Conservation (phyloP, 2,329 filamentous ascomycete genomes). For the Macrophomina phaseolina region DNA sequence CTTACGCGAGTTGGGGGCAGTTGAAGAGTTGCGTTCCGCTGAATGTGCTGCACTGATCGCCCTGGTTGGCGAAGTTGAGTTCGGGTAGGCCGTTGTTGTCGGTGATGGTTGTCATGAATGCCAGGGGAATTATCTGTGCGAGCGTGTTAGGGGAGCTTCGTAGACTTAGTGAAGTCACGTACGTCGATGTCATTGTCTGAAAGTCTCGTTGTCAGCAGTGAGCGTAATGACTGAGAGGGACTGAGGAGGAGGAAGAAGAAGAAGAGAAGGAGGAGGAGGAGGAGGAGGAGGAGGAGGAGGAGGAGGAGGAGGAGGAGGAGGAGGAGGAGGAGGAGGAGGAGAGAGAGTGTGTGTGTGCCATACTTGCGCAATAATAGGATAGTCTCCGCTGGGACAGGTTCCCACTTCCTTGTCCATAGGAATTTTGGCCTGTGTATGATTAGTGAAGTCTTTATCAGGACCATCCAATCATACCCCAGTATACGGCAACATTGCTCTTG, state of each 20-base stretch:
- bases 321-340: too few species aligned
- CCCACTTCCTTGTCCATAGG: slow-evolving; percentile 54
- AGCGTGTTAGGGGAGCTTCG: neutral
- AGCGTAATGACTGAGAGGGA: slow-evolving; percentile 18
- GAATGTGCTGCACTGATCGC: slow-evolving; percentile 66
- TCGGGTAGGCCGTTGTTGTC: slow-evolving; percentile 56
- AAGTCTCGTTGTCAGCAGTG: neutral
- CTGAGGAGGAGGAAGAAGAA: too few species aligned
- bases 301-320: too few species aligned
- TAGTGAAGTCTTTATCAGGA: neutral
- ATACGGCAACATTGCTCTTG: slow-evolving; percentile 64
- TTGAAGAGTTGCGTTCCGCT: slow-evolving; percentile 62
- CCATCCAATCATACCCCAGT: slow-evolving; percentile 62
- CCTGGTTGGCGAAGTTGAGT: slow-evolving; percentile 69
- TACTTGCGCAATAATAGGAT: slow-evolving; percentile 64
- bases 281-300: too few species aligned
- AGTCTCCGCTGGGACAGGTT: slow-evolving; percentile 60
- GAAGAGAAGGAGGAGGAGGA: too few species aligned
- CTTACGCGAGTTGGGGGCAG: slow-evolving; percentile 70
- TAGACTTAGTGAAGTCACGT: neutral
- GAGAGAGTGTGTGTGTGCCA: slow-evolving; percentile 32
- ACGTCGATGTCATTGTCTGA: slow-evolving; percentile 53
- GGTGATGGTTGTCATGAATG: slow-evolving; percentile 66
- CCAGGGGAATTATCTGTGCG: slow-evolving; percentile 63
- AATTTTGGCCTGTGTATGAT: slow-evolving; percentile 62